Base-by-base conservation (phyloP, 1,284 basidiomycete genomes). In the Sanguinoderma infundibulare region DNA sequence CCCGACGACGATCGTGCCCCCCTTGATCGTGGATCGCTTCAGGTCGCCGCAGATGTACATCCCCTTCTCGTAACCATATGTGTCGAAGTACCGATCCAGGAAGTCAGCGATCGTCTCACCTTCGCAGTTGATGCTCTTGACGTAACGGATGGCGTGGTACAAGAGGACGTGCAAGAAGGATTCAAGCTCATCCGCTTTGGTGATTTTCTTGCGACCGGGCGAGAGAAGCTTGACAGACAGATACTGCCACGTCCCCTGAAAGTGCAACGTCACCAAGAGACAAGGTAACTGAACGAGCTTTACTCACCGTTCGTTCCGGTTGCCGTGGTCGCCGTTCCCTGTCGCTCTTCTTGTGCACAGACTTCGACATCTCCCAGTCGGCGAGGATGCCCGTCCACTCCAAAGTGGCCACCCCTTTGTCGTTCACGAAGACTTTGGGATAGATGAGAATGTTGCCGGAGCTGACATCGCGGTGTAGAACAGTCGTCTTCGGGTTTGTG, bases 241-340 rank as follows among this genome's bases (percentile, higher is more conserved):
- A 39, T 55, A 66, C 34, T 63, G 61, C 61, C 61, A 63, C 12
- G 64, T 66, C 2, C 64, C 61, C 64, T 63, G 15, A 10, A 46
- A 32, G 24, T 9, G 34, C 9, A 14, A n/a, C 17, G 5, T 53
- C 6, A 59, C 32, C 28, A 15, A 3, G 30, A 40, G 36, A 5
- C 3, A n/a, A 24, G 14, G 8, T 22, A 6, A 40, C 14, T n/a
- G 3, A 39, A 4, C 20, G 1, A 20, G 7, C 6, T 9, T 2
- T 8, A 50, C 60, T 24, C 32, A 59, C 60, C 10, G 60, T 56
- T 3, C 57, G 54, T 9, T 51, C 53, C 10, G 58, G 55, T 40
- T 65, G 64, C 8, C 47, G 40, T 14, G 42, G 47, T 17, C 9
- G 28, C 14, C 42, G 20, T 1, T 8, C 17, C 10, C 34, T 9